phyloP scores from a whole-genome alignment of 345 rosid genomes.

The Rhodamnia argentea region DNA sequence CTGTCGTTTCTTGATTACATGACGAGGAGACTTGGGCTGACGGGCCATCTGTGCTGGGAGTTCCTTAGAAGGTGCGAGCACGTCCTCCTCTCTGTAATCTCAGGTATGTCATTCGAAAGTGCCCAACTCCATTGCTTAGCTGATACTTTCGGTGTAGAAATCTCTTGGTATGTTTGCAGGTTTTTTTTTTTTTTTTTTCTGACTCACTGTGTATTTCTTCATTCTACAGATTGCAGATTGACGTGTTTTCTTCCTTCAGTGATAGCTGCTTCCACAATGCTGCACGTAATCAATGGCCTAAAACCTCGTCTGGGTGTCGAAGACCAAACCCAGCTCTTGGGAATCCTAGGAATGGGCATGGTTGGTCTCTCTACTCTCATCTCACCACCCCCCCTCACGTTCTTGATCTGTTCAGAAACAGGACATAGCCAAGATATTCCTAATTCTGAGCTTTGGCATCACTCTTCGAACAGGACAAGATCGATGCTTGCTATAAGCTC shows the following conservation, averaged over 20 bases:
- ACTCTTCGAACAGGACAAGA: constrained; percentile 28
- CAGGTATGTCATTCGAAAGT: constrained; percentile 20
- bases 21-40: constrained; percentile 43
- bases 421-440: not conserved
- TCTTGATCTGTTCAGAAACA: not conserved
- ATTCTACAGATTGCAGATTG: constrained; percentile 36
- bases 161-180: not conserved
- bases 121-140: not conserved
- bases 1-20: constrained; percentile 52
- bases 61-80: constrained; percentile 43
- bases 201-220: not conserved
- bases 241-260: constrained; percentile 40
- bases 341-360: constrained; percentile 39
- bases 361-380: constrained; percentile 7
- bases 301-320: constrained; percentile 28
- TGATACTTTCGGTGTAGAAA: not conserved
- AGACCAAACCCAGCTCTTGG: constrained; percentile 28
- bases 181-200: not conserved
- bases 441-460: not conserved
- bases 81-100: constrained; percentile 26
- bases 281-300: constrained; percentile 30
- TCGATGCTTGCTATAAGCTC: constrained; percentile 36
- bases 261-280: constrained; percentile 48
- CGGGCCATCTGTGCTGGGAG: constrained; percentile 32
- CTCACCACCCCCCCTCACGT: not conserved